Base-by-base conservation (phyloP, 2,329 filamentous ascomycete genomes). In the Beauveria rudraprayagi region DNA sequence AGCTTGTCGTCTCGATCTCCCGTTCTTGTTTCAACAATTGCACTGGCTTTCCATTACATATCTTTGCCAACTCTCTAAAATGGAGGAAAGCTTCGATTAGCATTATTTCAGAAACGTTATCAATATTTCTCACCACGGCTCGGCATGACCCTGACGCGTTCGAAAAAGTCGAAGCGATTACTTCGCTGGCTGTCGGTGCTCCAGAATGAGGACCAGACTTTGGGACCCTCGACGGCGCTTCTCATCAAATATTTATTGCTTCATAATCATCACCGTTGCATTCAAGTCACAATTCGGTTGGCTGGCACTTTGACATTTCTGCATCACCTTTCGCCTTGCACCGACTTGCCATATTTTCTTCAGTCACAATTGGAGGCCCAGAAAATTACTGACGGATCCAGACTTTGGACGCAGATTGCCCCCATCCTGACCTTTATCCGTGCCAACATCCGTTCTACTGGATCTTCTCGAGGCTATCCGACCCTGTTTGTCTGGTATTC, bases 401-500 rank as follows among this genome's bases (percentile, higher is more conserved):
- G 62, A 65, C 63, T 71, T 64, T 69, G 63, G 67, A 61, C 56
- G 57, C 68, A 72, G 69, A 63, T 70, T 61, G 67, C 62, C 43
- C 71, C 73, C 55, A 66, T 74, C 65, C 69, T 77, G 62, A 67
- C 68, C 60, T 70, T 76, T 65, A 67, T 72, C 68, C 66, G 66
- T 65, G 67, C 62, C 66, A 67, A 66, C 51, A 65, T 67, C 50
- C 59, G 62, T 26, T 62, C 54, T 50, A 62, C 60, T 60, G 61
- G 64, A 56, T 63, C 52, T 58, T 57, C 50, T 48, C 66, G 64
- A 55, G 66, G 66, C 3, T 73, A 70, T 64, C 76, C 75, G 7
- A 77, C 73, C 19, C 65, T 77, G 50, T 77, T 79, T 63, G 66
- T 70, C 63, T 77, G 73, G 71, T 69, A 74, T 61, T 72, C 68